Evolutionary conservation across 2,329 filamentous ascomycete species (phyloP).

Genomic region (Pyrenophora teres): DNA sequence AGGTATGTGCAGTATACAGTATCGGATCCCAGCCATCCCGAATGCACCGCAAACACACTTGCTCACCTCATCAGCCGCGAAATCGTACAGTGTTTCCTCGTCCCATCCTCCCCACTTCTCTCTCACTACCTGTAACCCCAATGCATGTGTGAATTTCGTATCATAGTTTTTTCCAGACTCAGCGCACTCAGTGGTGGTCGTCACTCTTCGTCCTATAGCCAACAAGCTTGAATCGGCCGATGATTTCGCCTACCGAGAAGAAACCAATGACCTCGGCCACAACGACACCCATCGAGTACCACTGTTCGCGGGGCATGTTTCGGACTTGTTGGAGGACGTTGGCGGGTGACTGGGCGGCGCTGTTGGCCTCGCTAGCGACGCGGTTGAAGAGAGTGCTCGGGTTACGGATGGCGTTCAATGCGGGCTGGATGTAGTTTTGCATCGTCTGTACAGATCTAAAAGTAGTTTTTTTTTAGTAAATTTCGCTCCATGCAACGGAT

Average conservation of each 20-base stretch:
- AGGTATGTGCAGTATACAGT: slow-evolving; percentile 50
- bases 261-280: slow-evolving; percentile 89
- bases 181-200: slow-evolving; percentile 37
- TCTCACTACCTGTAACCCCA: slow-evolving; percentile 1
- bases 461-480: slow-evolving; percentile 32
- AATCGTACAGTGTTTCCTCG: slow-evolving; percentile 28
- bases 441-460: slow-evolving; percentile 76
- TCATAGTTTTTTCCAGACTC: slow-evolving; percentile 11
- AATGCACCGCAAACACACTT: slow-evolving; percentile 27
- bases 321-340: slow-evolving; percentile 63
- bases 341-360: slow-evolving; percentile 59
- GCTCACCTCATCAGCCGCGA: slow-evolving; percentile 16
- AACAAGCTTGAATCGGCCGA: slow-evolving; percentile 92
- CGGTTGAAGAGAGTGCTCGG: slow-evolving; percentile 63
- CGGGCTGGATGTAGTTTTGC: slow-evolving; percentile 81
- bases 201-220: slow-evolving; percentile 67
- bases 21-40: slow-evolving; percentile 23
- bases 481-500: slow-evolving; percentile 1
- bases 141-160: slow-evolving; percentile 12
- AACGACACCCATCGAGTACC: slow-evolving; percentile 76
- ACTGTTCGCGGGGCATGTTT: slow-evolving; percentile 71
- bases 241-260: slow-evolving; percentile 97
- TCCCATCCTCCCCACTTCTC: not conserved
- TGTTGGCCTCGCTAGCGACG: slow-evolving; percentile 45
- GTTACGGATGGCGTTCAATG: slow-evolving; percentile 73